Evolutionary conservation across 2,329 filamentous ascomycete genomes (phyloP).

Genomic region (Dendrostoma leiphaemia): DNA sequence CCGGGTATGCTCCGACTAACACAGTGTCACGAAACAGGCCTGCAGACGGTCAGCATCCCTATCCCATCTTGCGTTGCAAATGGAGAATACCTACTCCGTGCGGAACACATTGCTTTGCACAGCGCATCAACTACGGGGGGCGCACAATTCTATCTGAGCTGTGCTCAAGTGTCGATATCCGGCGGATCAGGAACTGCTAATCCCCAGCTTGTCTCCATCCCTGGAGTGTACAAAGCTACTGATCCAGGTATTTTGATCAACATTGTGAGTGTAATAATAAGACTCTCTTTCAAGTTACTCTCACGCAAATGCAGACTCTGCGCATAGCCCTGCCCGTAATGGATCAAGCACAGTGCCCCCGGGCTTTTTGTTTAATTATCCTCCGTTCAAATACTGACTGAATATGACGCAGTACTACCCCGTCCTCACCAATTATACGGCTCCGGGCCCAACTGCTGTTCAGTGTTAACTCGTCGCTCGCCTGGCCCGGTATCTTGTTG

Average conservation of each 20-base stretch:
- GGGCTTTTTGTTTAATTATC: too few species aligned
- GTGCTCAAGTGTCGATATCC: conserved; percentile 39
- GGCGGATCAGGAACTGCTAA: conserved; percentile 38
- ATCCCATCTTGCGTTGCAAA: conserved; percentile 43
- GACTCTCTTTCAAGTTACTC: too few species aligned
- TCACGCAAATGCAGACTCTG: too few species aligned
- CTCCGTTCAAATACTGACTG: too few species aligned
- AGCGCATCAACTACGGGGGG: conserved; percentile 37
- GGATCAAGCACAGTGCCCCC: too few species aligned
- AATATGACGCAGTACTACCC: conserved; percentile 36
- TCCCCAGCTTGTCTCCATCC: conserved; percentile 38
- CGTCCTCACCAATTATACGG: conserved; percentile 34
- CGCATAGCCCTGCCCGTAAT: too few species aligned
- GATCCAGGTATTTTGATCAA: conserved; percentile 39
- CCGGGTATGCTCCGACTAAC: too few species aligned
- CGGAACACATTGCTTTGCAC: conserved; percentile 49
- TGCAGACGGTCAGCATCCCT: conserved; percentile 34
- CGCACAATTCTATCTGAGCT: conserved; percentile 46
- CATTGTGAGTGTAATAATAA: conserved; percentile 23
- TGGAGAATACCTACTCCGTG: conserved; percentile 48
- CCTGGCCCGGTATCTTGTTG: background rate
- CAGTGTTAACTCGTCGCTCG: conserved; percentile 8
- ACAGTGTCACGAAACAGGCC: conserved; percentile 22
- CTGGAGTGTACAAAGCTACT: conserved; percentile 37
- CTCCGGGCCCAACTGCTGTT: conserved; percentile 20